phyloP scores from a whole-genome alignment of 345 rosid genomes.

The Eucalyptus microcorys region DNA sequence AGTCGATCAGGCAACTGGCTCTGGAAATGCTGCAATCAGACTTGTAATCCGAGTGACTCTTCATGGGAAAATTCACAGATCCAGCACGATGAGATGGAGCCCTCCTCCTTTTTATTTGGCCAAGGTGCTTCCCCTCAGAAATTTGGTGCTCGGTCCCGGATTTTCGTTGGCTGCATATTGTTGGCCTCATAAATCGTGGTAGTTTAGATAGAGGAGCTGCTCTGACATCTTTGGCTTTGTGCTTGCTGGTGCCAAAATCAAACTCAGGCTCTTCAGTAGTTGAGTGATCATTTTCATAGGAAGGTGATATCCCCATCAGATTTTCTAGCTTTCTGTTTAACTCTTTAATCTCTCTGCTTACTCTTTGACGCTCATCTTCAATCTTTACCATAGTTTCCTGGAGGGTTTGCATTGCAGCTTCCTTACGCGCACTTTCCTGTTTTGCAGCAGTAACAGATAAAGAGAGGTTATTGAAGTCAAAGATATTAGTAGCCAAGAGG shows the following conservation, averaged over 20 bases:
- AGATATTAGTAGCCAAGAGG: not conserved
- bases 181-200: constrained; percentile 75
- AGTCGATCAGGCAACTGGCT: constrained; percentile 30
- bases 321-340: constrained; percentile 31
- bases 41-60: constrained; percentile 20
- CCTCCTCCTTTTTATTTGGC: constrained; percentile 19
- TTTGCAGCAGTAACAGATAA: not conserved
- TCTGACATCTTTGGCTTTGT: constrained; percentile 7
- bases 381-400: constrained; percentile 29
- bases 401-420: constrained; percentile 33
- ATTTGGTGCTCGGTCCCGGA: constrained; percentile 19
- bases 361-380: constrained; percentile 35
- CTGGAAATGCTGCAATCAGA: constrained; percentile 41
- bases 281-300: constrained; percentile 1
- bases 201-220: constrained; percentile 19
- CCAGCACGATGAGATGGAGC: constrained; percentile 31
- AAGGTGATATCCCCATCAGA: constrained; percentile 16
- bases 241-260: not conserved
- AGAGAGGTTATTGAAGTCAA: not conserved
- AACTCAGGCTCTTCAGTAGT: constrained; percentile 3
- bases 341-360: constrained; percentile 17
- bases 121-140: constrained; percentile 3
- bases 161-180: constrained; percentile 49
- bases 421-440: constrained; percentile 48
- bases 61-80: constrained; percentile 41